Percentiles rank a stretch among this genome's conserved stretches.
Evolutionary conservation across 257 asterid species (phyloP).

Genomic region (Dorcoceras hygrometricum): DNA sequence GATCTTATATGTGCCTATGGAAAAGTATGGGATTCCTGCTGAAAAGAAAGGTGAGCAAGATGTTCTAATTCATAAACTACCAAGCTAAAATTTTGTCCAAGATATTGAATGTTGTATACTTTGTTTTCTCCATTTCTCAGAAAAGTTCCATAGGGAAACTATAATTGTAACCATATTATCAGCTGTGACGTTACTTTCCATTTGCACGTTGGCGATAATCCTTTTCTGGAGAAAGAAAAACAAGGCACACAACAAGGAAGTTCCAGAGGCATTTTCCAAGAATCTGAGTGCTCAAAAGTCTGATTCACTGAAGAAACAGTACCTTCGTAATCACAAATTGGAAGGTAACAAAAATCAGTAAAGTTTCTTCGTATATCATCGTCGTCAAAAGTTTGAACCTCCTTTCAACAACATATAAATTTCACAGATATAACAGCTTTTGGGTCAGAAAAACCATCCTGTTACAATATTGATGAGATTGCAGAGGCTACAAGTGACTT

Average conservation of each 20-base stretch:
- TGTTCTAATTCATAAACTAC: not conserved
- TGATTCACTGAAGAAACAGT: slow-evolving; percentile 42
- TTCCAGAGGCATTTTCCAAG: slow-evolving; percentile 42
- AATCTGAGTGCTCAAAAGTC: slow-evolving; percentile 32
- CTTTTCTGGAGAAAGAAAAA: slow-evolving; percentile 38
- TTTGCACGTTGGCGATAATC: slow-evolving; percentile 48
- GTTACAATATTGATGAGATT: slow-evolving; percentile 63
- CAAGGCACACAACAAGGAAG: slow-evolving; percentile 28
- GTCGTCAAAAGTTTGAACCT: not conserved
- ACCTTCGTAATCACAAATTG: slow-evolving; percentile 30
- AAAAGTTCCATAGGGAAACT: slow-evolving; percentile 44
- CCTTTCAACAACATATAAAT: not conserved
- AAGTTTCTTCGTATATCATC: not conserved
- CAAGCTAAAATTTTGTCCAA: not conserved
- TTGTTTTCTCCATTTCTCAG: not conserved
- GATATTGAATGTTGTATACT: not conserved
- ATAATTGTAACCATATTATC: slow-evolving; percentile 46
- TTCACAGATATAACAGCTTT: slow-evolving; percentile 51
- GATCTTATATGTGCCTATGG: slow-evolving; percentile 66
- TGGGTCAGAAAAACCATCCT: slow-evolving; percentile 63
- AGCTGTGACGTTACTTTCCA: slow-evolving; percentile 44
- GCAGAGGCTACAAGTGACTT: slow-evolving; percentile 66
- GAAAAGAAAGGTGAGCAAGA: slow-evolving; percentile 31
- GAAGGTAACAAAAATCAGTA: slow-evolving; percentile 41
- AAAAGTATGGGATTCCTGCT: slow-evolving; percentile 37